Evolutionary conservation across 83 land plant genomes (phyloP).

Genomic region (Picea abies): DNA sequence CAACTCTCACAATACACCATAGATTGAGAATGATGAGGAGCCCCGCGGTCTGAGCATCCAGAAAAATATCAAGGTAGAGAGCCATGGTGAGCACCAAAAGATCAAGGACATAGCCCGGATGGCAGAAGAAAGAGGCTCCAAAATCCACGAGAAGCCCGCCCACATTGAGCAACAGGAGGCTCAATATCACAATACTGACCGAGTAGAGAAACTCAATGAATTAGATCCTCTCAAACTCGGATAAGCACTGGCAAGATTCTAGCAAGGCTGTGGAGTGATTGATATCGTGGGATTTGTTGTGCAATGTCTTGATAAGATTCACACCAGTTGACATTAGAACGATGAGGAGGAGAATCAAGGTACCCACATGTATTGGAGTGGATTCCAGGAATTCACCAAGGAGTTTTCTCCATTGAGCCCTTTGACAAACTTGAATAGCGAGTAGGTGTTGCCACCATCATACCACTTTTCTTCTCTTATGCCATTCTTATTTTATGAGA

Average conservation of each 20-base stretch:
- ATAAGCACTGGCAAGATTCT: too few relatives aligned
- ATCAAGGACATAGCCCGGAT: slow-evolving; percentile 17
- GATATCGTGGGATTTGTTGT: slow-evolving; percentile 18
- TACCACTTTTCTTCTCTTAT: too few relatives aligned
- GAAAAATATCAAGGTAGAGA: slow-evolving; percentile 39
- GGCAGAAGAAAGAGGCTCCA: slow-evolving; percentile 36
- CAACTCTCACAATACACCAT: slow-evolving; percentile 71
- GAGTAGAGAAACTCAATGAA: slow-evolving; percentile 20
- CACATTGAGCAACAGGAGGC: slow-evolving; percentile 19
- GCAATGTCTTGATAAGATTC: slow-evolving; percentile 38
- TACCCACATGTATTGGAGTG: slow-evolving; percentile 28
- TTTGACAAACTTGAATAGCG: background rate
- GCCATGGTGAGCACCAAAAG: slow-evolving; percentile 14
- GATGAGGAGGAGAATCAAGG: slow-evolving; percentile 40
- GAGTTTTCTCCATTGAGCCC: slow-evolving; percentile 9
- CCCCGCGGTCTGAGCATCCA: slow-evolving; percentile 49
- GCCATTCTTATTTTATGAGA: too few relatives aligned
- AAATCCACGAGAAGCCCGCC: slow-evolving; percentile 33
- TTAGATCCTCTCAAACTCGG: background rate
- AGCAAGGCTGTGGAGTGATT: too few relatives aligned
- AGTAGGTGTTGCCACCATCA: background rate
- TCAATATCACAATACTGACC: slow-evolving; percentile 20
- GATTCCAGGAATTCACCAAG: slow-evolving; percentile 4
- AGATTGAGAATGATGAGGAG: slow-evolving; percentile 55
- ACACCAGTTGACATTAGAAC: slow-evolving; percentile 46